A percentile compares a stretch with the other conserved stretches of the same genome.
Evolutionary conservation across 176 grass and related monocot species (phyloP).

Genomic region (Aechmea fasciata): DNA sequence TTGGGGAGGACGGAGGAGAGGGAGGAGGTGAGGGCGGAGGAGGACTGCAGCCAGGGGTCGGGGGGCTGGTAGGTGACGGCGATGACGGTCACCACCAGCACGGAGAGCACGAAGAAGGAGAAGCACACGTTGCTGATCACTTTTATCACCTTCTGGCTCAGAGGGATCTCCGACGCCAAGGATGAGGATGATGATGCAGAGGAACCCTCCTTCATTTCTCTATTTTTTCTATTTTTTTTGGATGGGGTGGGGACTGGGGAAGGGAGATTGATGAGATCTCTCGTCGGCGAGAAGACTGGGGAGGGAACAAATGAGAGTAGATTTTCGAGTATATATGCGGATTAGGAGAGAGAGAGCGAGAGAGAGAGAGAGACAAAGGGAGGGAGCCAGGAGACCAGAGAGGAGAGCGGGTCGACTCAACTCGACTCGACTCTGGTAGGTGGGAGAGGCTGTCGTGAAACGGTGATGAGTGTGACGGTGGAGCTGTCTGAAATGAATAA

Average conservation of each 20-base stretch:
- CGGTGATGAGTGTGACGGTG: neutral
- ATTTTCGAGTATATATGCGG: neutral
- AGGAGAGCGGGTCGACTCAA: neutral
- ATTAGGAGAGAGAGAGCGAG: neutral
- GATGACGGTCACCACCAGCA: conserved; percentile 80
- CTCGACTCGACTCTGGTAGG: neutral
- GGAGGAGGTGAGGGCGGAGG: conserved; percentile 70
- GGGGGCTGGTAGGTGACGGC: conserved; percentile 93
- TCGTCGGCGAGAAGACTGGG: conserved; percentile 15
- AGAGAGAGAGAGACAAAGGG: neutral
- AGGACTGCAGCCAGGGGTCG: conserved; percentile 86
- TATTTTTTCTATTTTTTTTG: no score
- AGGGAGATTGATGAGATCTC: neutral
- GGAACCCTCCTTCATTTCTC: neutral
- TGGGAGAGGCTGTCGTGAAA: conserved; percentile 2
- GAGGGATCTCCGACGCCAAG: conserved; percentile 35
- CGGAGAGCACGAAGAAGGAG: conserved; percentile 79
- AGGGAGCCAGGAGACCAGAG: neutral
- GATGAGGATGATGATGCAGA: neutral
- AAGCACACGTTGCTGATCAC: conserved; percentile 71
- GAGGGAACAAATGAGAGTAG: conserved; percentile 1
- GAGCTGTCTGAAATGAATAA: neutral
- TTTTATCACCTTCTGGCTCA: conserved; percentile 71
- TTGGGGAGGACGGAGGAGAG: conserved; percentile 51
- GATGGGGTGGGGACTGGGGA: neutral